Evolutionary conservation across 768 basidiomycete genomes (phyloP).

Genomic region (Xerocomellus amylosporus): DNA sequence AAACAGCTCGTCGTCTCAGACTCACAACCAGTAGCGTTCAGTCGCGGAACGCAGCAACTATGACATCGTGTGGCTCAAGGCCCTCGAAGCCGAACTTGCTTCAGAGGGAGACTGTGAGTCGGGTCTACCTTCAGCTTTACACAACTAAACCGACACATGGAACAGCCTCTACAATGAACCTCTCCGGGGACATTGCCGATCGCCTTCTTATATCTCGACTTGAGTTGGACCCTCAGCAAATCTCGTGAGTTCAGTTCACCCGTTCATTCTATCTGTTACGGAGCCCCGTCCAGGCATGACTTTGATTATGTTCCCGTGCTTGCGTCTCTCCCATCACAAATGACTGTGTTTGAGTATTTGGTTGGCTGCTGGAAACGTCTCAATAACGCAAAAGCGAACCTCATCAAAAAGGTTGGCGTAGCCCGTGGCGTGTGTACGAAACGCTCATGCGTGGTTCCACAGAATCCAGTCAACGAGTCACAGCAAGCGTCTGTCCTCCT

Average conservation of each 20-base stretch:
- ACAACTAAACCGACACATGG: constrained; percentile 3
- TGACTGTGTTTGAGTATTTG: constrained; percentile 88
- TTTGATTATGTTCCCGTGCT: constrained; percentile 71
- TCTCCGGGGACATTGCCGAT: constrained; percentile 64
- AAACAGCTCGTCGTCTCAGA: not conserved
- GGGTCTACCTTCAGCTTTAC: not conserved
- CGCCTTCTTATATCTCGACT: constrained; percentile 80
- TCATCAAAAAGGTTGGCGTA: constrained; percentile 59
- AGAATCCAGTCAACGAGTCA: constrained; percentile 54
- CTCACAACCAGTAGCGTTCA: constrained; percentile 42
- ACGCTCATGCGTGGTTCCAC: constrained; percentile 39
- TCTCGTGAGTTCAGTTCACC: constrained; percentile 53
- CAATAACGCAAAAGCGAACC: constrained; percentile 48
- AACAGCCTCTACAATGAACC: constrained; percentile 37
- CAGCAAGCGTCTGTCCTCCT: constrained; percentile 60
- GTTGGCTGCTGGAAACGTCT: constrained; percentile 91
- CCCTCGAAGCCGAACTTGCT: constrained; percentile 62
- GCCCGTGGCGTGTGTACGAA: not conserved
- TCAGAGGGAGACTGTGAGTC: constrained; percentile 51
- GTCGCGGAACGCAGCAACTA: constrained; percentile 60
- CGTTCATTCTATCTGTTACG: not conserved
- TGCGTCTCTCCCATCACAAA: constrained; percentile 70
- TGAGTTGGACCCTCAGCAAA: constrained; percentile 68
- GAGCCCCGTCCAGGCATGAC: constrained; percentile 51
- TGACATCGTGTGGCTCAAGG: constrained; percentile 81